Evolutionary conservation across 495 filamentous ascomycete genomes (phyloP).

Genomic region (Aspergillus kassunensis): DNA sequence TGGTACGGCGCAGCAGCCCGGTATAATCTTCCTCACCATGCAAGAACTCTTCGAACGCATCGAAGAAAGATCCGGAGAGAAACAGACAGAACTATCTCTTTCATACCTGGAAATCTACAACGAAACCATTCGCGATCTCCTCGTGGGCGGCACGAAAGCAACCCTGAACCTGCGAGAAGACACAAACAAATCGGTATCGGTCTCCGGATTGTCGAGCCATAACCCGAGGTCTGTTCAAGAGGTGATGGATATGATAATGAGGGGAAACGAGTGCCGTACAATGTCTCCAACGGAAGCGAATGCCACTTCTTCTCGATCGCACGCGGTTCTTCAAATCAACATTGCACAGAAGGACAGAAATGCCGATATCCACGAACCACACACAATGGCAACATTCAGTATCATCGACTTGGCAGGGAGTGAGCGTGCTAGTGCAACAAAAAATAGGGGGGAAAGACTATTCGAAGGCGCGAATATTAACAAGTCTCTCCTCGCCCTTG

Average conservation of each 20-base stretch:
- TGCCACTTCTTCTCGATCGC: slow-evolving; percentile 94
- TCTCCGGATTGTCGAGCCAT: slow-evolving; percentile 87
- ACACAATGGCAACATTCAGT: slow-evolving; percentile 95
- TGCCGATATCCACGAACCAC: slow-evolving; percentile 87
- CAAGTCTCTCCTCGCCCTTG: slow-evolving; percentile 90
- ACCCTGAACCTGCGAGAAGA: slow-evolving; percentile 94
- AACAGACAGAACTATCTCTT: slow-evolving; percentile 83
- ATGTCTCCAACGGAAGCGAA: slow-evolving; percentile 98
- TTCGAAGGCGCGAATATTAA: slow-evolving; percentile 98
- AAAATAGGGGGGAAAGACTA: slow-evolving; percentile 89
- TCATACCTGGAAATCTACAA: slow-evolving; percentile 99
- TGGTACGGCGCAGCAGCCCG: slow-evolving; percentile 89
- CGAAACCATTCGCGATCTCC: slow-evolving; percentile 93
- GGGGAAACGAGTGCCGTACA: slow-evolving; percentile 89
- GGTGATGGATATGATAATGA: slow-evolving; percentile 99
- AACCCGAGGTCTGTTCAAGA: slow-evolving; percentile 83
- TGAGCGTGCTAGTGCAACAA: slow-evolving; percentile 93
- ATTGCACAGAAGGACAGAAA: slow-evolving; percentile 91
- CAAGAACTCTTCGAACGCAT: slow-evolving; percentile 97
- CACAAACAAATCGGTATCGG: slow-evolving; percentile 86
- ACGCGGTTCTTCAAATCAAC: slow-evolving; percentile 98
- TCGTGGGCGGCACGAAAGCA: slow-evolving; percentile 81
- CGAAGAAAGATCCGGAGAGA: slow-evolving; percentile 75
- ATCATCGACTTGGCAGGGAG: slow-evolving; percentile 98
- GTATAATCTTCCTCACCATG: slow-evolving; percentile 98